These are phyloP conservation scores for Aspergillus fructus DNA, from an alignment of 2,329 filamentous ascomycete species.

Conservation along the genomic window DNA sequence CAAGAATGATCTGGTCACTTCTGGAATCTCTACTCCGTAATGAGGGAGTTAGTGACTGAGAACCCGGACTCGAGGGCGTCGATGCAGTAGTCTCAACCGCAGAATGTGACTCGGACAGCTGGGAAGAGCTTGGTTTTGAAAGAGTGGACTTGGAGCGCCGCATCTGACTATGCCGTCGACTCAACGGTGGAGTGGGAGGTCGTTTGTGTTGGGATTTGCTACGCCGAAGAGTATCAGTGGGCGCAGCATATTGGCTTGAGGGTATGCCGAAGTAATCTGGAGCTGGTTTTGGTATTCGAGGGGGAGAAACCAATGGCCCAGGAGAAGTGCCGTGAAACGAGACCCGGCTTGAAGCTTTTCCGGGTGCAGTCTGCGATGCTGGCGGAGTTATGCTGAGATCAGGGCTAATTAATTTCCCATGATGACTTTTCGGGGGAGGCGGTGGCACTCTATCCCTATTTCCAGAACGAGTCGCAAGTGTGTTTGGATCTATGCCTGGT, in stretches of 20 bases:
- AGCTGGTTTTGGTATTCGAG: constrained; percentile 54
- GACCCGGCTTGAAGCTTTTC: constrained; percentile 26
- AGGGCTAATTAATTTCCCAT: constrained; percentile 69
- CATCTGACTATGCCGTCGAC: constrained; percentile 50
- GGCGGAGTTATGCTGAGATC: constrained; percentile 29
- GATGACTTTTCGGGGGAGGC: constrained; percentile 68
- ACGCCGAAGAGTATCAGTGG: constrained; percentile 28
- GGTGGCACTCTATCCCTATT: constrained; percentile 65
- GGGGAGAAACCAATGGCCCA: constrained; percentile 21
- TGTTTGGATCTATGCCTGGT: constrained; percentile 49
- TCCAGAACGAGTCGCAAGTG: constrained; percentile 26
- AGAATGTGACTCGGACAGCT: constrained; percentile 43
- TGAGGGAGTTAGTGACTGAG: constrained; percentile 21
- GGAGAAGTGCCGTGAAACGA: constrained; percentile 27
- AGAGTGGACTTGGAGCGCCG: constrained; percentile 36
- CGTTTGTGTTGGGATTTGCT: constrained; percentile 40
- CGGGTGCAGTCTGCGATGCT: constrained; percentile 23
- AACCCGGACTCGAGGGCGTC: constrained; percentile 29
- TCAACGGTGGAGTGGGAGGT: constrained; percentile 49
- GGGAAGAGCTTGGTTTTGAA: constrained; percentile 31
- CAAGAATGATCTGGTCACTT: constrained; percentile 11
- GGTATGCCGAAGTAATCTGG: constrained; percentile 36
- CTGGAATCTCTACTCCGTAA: constrained; percentile 17
- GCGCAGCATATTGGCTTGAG: constrained; percentile 16
- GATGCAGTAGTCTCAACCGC: constrained; percentile 44